phyloP scores from a whole-genome alignment of 2,329 filamentous ascomycete species.

The Plenodomus lindquistii region DNA sequence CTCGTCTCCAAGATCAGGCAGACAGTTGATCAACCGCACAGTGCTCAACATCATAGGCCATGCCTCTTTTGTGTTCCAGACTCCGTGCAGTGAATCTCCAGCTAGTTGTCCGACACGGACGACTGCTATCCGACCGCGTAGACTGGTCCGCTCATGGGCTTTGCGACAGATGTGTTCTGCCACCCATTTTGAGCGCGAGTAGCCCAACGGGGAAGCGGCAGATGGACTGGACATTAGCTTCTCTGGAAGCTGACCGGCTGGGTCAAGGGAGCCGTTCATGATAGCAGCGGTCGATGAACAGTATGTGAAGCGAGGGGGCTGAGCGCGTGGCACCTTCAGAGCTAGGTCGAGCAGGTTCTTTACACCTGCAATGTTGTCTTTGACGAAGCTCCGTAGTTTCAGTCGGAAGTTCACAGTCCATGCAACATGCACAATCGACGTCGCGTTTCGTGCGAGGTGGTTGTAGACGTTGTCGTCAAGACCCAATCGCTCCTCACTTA shows the following conservation, averaged over 20 bases:
- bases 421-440: slow-evolving; percentile 63
- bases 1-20: slow-evolving; percentile 35
- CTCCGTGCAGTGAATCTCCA: slow-evolving; percentile 34
- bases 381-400: slow-evolving; percentile 59
- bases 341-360: slow-evolving; percentile 55
- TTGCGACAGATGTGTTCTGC: slow-evolving; percentile 58
- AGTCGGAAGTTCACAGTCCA: slow-evolving; percentile 69
- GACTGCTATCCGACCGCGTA: slow-evolving; percentile 33
- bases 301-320: slow-evolving; percentile 51
- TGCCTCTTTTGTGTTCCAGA: slow-evolving; percentile 39
- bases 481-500: slow-evolving; percentile 56
- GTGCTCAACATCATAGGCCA: slow-evolving; percentile 45
- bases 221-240: slow-evolving; percentile 46
- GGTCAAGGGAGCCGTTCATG: slow-evolving; percentile 28
- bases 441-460: slow-evolving; percentile 49
- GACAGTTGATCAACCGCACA: slow-evolving; percentile 27
- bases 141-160: slow-evolving; percentile 38
- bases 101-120: slow-evolving; percentile 49
- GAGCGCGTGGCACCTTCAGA: slow-evolving; percentile 31
- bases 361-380: slow-evolving; percentile 57
- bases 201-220: slow-evolving; percentile 56
- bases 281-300: slow-evolving; percentile 58
- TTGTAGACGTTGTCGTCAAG: slow-evolving; percentile 49
- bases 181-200: slow-evolving; percentile 61
- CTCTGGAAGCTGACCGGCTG: slow-evolving; percentile 45